Evolutionary conservation across 192 early-diverging fungal species (phyloP).

Genomic region (Chytriomyces confervae): DNA sequence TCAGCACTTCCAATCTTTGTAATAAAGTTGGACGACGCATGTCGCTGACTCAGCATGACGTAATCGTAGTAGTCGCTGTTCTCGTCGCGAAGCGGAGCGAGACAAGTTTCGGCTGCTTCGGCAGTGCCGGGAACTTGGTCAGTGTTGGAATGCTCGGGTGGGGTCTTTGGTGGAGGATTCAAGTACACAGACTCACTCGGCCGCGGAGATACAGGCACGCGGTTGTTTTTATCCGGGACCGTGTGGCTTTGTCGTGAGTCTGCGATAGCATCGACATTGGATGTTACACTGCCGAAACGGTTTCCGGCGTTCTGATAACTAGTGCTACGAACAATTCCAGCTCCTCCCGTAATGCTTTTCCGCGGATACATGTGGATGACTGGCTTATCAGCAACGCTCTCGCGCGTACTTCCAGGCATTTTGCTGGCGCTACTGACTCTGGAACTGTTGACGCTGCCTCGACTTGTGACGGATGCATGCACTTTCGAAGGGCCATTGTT

Average conservation of each 20-base stretch:
- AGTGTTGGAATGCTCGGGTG: background rate
- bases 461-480: background rate
- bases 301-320: slow-evolving; percentile 11
- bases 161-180: background rate
- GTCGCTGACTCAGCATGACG: slow-evolving; percentile 58
- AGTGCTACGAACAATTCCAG: no score
- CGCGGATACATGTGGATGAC: slow-evolving; percentile 52
- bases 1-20: slow-evolving; percentile 63
- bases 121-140: background rate
- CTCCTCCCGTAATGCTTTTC: slow-evolving; percentile 30
- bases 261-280: background rate
- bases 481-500: no score
- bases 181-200: background rate
- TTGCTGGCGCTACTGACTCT: background rate
- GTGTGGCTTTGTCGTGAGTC: no score
- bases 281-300: slow-evolving; percentile 17
- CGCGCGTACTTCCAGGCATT: background rate
- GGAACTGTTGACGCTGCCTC: background rate
- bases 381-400: slow-evolving; percentile 41
- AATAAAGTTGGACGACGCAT: slow-evolving; percentile 61
- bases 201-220: no score
- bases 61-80: slow-evolving; percentile 63
- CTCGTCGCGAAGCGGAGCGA: slow-evolving; percentile 37
- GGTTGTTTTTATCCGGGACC: no score
- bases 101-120: slow-evolving; percentile 15